phyloP scores from a whole-genome alignment of 2,329 filamentous ascomycete species.

The Proliferodiscus dingleyae region DNA sequence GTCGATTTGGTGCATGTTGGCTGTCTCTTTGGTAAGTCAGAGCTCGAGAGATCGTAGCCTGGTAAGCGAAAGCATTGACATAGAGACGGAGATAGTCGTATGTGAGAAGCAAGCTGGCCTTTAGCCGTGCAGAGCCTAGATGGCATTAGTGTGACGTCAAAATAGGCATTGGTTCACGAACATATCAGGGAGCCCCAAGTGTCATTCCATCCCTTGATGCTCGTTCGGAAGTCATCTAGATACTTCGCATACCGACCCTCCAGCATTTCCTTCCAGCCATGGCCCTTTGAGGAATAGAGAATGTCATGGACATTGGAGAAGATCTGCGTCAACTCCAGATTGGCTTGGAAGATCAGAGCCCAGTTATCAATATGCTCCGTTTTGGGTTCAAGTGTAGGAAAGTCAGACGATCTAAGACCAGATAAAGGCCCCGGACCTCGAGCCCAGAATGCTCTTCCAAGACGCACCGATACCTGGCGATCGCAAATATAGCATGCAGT shows the following conservation, averaged over 20 bases:
- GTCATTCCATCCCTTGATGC: constrained; percentile 66
- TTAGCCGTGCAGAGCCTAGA: constrained; percentile 57
- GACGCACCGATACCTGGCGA: constrained; percentile 63
- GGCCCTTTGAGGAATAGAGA: constrained; percentile 65
- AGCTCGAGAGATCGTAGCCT: constrained; percentile 58
- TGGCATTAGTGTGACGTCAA: neutral
- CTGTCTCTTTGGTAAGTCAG: constrained; percentile 25
- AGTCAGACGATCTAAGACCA: constrained; percentile 38
- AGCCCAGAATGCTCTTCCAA: constrained; percentile 71
- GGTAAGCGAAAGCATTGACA: constrained; percentile 71
- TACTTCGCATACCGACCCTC: constrained; percentile 71
- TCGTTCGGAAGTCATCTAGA: constrained; percentile 66
- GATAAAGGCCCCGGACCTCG: constrained; percentile 63
- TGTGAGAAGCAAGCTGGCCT: constrained; percentile 62
- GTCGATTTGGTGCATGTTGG: constrained; percentile 37
- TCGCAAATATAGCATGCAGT: constrained; percentile 59
- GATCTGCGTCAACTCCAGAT: constrained; percentile 64
- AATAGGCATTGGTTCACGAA: constrained; percentile 29
- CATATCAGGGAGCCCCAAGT: constrained; percentile 64
- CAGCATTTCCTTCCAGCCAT: constrained; percentile 64
- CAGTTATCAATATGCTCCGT: constrained; percentile 60
- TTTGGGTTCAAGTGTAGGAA: constrained; percentile 55
- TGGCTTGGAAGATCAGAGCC: constrained; percentile 65
- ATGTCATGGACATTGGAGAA: constrained; percentile 72
- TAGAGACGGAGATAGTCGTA: constrained; percentile 71